phyloP scores from a whole-genome alignment of 176 grass and related monocot genomes.

The Panicum miliaceum region DNA sequence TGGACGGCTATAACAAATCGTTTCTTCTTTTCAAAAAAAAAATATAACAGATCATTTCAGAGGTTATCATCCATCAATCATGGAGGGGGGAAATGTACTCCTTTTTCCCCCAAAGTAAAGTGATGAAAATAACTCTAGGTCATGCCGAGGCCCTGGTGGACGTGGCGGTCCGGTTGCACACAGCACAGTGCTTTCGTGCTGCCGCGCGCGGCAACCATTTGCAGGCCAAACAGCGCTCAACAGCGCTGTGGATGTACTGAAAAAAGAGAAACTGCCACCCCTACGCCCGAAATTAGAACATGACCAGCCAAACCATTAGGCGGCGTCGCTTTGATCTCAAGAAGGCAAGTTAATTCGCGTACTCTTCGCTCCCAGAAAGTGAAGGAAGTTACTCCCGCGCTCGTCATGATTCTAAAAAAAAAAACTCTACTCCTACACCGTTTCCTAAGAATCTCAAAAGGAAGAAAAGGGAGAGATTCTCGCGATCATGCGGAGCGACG shows the following conservation, averaged over 20 bases:
- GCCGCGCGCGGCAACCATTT: background rate
- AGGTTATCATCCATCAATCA: background rate
- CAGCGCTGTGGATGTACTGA: background rate
- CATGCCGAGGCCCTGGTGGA: background rate
- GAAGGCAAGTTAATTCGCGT: background rate
- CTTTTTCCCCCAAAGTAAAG: background rate
- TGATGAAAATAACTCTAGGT: background rate
- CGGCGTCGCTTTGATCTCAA: background rate
- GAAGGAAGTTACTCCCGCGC: background rate
- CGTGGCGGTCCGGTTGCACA: background rate
- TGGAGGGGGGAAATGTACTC: background rate
- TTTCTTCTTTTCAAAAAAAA: too few relatives aligned
- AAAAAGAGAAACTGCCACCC: background rate
- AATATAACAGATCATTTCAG: background rate
- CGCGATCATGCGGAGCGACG: background rate
- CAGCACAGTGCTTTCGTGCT: background rate
- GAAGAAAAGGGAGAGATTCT: background rate
- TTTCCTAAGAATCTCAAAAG: background rate
- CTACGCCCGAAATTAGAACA: background rate
- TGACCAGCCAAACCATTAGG: background rate
- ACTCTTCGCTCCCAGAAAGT: background rate
- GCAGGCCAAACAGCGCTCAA: background rate
- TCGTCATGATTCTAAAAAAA: background rate
- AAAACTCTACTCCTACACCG: background rate
- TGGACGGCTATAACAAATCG: background rate